Evolutionary conservation across 2,329 filamentous ascomycete species (phyloP), one percentile per base, ranked within the genome.

Genomic region (Lachnellula cervina): DNA sequence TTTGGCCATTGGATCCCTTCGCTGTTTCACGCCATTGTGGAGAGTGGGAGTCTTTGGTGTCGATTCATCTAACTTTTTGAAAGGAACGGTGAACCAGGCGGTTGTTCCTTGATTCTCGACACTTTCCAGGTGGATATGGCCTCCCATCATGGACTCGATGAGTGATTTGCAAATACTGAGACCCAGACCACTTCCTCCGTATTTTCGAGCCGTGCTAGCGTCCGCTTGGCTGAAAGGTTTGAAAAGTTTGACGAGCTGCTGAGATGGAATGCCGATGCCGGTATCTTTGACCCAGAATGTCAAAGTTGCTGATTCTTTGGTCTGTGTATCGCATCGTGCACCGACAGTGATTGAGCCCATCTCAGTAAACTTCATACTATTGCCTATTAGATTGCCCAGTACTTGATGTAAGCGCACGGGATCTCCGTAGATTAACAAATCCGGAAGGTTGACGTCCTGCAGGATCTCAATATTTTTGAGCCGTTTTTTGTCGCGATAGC

Each of bases 91-190:
- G 73, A 97, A 97, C 68, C 85, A 92, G 5, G 80, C 83, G 1
- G 79, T 84, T 2, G 84, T 93, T 14, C 89, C 89, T 6, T 82
- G 75, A 8, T 84, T 84, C 58, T 90, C 84, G 42, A 83, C 78
- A 60, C 89, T 94, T 59, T 94, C 87, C 1, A 97, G 80, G 72
- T 86, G 85, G 58, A 97, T 95, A 58, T 81, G 84, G 43, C 92
- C 92, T 59, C 89, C 85, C 82, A 97, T 92, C 72, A 96, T 92
- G 19, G 89, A 90, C 73, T 96, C 89, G 59, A 97, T 91, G 44
- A 97, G 84, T 0, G 89, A 92, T 72, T 96, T 96, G 80, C 92
- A 96, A 62, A 97, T 97, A 67, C 89, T 95, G 44, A 97, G 78
- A 2, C 92, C 92, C 2, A 97, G 83, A 23, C 92, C 92, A 63